Conservation (phyloP, 179 eudicot species). For the Spergularia azorica region DNA sequence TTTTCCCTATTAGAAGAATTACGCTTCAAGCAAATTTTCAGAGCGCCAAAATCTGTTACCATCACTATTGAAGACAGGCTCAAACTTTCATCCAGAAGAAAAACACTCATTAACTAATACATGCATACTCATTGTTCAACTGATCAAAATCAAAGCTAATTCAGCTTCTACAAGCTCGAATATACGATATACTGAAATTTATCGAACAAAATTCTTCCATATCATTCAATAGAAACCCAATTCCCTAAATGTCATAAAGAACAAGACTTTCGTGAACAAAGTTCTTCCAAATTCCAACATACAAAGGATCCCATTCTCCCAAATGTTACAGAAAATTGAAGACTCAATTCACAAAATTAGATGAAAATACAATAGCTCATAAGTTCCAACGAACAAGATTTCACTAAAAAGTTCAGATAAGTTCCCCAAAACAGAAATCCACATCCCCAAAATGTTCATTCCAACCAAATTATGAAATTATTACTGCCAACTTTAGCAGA, state of each 20-base stretch:
- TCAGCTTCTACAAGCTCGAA: neutral
- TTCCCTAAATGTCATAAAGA: neutral
- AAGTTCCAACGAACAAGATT: conserved; percentile 8
- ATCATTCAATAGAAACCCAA: neutral
- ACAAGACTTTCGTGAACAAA: neutral
- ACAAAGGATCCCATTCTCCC: neutral
- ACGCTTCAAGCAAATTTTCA: neutral
- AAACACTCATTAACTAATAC: neutral
- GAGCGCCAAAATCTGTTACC: neutral
- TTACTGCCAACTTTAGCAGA: neutral
- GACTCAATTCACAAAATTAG: neutral
- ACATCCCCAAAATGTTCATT: too few relatives aligned
- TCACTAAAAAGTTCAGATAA: neutral
- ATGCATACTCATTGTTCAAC: neutral
- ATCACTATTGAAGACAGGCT: neutral
- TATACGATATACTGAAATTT: neutral
- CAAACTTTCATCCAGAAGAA: neutral
- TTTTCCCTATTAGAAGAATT: neutral
- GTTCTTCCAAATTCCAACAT: neutral
- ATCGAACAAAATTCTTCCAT: neutral
- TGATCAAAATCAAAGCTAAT: neutral
- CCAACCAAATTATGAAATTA: too few relatives aligned
- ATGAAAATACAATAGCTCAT: conserved; percentile 9
- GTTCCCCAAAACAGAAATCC: neutral
- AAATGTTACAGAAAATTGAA: neutral